phyloP scores from a whole-genome alignment of 306 rosid species.

The Malus sylvestris region DNA sequence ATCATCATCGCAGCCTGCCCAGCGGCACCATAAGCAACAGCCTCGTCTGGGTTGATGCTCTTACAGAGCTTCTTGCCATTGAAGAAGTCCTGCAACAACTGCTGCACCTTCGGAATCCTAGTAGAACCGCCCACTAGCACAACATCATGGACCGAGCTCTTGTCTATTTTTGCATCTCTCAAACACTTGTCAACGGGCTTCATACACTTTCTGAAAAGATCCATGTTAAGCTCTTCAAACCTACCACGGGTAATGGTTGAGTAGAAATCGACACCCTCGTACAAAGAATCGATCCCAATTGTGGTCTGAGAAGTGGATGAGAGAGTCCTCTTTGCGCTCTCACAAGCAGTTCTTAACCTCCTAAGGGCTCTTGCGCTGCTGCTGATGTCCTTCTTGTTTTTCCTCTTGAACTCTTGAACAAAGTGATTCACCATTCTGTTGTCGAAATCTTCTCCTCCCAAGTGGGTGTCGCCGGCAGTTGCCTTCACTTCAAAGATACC shows the following conservation, averaged over 20 bases:
- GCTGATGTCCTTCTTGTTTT: too few relatives aligned
- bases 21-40: constrained; percentile 74
- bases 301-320: too few relatives aligned
- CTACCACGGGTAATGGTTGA: constrained; percentile 51
- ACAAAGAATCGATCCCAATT: too few relatives aligned
- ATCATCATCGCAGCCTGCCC: constrained; percentile 70
- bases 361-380: too few relatives aligned
- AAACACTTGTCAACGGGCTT: constrained; percentile 78
- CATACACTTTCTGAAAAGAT: constrained; percentile 65
- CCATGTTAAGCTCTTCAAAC: constrained; percentile 77
- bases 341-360: too few relatives aligned
- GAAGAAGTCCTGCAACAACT: constrained; percentile 67
- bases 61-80: constrained; percentile 66
- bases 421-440: too few relatives aligned
- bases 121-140: constrained; percentile 87
- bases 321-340: too few relatives aligned
- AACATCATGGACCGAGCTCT: constrained; percentile 61
- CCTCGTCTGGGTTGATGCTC: constrained; percentile 73
- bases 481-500: too few relatives aligned
- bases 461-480: too few relatives aligned
- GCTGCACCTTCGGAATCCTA: constrained; percentile 78
- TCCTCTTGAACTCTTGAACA: too few relatives aligned
- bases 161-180: constrained; percentile 74
- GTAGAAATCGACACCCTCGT: too few relatives aligned
- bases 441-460: too few relatives aligned